phyloP scores from a whole-genome alignment of 495 filamentous ascomycete species.

The Durotheca rogersii region DNA sequence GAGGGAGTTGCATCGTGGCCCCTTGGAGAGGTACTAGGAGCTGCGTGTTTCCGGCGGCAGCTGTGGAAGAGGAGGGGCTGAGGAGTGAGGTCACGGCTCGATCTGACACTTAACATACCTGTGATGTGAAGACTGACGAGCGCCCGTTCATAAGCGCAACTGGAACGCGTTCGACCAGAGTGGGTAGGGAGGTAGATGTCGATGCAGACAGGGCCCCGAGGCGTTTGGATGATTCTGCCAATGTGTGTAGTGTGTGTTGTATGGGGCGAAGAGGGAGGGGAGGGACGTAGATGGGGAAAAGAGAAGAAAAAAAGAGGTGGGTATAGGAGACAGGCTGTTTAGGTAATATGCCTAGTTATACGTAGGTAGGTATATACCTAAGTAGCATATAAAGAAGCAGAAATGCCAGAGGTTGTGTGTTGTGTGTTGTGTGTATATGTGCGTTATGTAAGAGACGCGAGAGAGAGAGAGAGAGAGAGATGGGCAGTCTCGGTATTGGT shows the following conservation, averaged over 20 bases:
- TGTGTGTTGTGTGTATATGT: too few relatives aligned
- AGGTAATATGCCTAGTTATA: background rate
- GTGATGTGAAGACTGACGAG: slow-evolving; percentile 92
- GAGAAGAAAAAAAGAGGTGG: slow-evolving; percentile 11
- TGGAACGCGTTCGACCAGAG: slow-evolving; percentile 34
- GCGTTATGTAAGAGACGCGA: too few relatives aligned
- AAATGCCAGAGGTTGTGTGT: too few relatives aligned
- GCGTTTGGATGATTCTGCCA: too few relatives aligned
- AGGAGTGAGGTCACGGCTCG: slow-evolving; percentile 21
- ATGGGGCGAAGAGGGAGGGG: slow-evolving; percentile 8
- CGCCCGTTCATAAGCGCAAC: slow-evolving; percentile 90
- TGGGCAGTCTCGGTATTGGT: too few relatives aligned
- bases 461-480: too few relatives aligned
- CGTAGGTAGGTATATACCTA: background rate
- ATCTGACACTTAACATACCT: slow-evolving; percentile 61
- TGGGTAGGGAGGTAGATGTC: too few relatives aligned
- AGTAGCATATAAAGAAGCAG: too few relatives aligned
- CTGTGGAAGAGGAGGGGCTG: slow-evolving; percentile 14
- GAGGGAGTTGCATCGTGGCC: too few relatives aligned
- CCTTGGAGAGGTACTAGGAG: too few relatives aligned
- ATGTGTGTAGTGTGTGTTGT: too few relatives aligned
- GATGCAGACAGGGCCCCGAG: too few relatives aligned
- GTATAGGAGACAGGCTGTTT: slow-evolving; percentile 8
- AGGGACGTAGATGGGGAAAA: slow-evolving; percentile 17
- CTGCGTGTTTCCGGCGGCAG: background rate